Base-by-base conservation (phyloP, 352 stramenopile species). In the Aphanomyces stellatus region DNA sequence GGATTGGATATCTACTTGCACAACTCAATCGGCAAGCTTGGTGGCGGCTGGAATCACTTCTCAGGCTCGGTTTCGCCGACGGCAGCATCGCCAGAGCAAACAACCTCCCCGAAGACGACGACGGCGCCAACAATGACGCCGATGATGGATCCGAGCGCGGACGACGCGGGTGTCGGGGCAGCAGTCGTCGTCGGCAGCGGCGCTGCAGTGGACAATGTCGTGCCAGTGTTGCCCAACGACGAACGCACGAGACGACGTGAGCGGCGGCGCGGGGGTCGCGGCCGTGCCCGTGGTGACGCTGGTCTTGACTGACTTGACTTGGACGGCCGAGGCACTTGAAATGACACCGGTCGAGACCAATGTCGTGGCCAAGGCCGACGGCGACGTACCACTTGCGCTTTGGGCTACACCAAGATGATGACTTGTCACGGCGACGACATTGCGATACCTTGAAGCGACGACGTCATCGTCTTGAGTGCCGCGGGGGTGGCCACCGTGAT, bases 291-390 rank as follows among this genome's bases (percentile, higher is more conserved):
- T n/a, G n/a, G n/a, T n/a, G n/a, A 57, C 49, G 11, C 25, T 37
- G 30, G 49, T 57, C 30, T 57, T 33, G 49, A 57, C 49, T 24
- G 49, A 57, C 49, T 57, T 33, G 49, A 57, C 49, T 35, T 57
- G 49, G 33, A 57, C n/a, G 2, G 30, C 19, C 25, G 49, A 7
- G 27, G 25, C 30, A 13, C 19, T 1, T 1, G 49, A 8, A 13
- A 57, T n/a, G 22, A 37, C 49, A 34, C 49, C 49, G 33, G 49
- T 35, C 25, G 25, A 15, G 19, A 57, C 5, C 19, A 57, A 2
- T 0, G 49, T 2, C 30, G 25, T 33, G n/a, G 49, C 2, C 30
- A 57, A 24, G 6, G 49, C n/a, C 25, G 25, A 40, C 19, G 49
- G 1, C 30, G 2, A 1, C 17, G 17, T 2, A 19, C 49, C 49